These are phyloP conservation scores for Gossypium schwendimanii DNA, from an alignment of 441 rosid species.

Conservation along the genomic window DNA sequence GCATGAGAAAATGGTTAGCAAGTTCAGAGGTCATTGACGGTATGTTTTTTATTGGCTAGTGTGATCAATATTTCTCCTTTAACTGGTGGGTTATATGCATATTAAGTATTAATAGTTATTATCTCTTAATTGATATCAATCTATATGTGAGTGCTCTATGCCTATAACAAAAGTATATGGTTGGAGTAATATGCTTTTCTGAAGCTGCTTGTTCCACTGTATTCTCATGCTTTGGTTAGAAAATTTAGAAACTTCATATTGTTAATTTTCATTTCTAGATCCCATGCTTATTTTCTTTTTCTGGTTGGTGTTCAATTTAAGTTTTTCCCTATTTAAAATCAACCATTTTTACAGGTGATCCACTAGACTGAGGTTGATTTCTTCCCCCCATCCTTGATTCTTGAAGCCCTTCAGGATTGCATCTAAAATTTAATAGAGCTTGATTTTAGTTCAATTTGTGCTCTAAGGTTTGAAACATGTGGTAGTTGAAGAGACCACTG, in stretches of 20 bases:
- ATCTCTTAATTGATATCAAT: background rate
- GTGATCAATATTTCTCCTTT: background rate
- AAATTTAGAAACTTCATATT: background rate
- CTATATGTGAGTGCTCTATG: background rate
- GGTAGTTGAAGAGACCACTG: background rate
- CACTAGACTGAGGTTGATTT: background rate
- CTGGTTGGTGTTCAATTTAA: background rate
- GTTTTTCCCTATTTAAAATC: background rate
- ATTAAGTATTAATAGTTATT: background rate
- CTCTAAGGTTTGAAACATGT: background rate
- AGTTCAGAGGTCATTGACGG: slow-evolving; percentile 36
- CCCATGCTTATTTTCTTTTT: background rate
- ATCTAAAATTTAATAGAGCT: background rate
- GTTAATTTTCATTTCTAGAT: background rate
- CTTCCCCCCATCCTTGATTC: background rate
- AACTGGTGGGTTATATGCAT: background rate
- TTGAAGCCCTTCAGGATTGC: background rate
- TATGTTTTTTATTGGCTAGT: slow-evolving; percentile 12
- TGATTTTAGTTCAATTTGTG: background rate
- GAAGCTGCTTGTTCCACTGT: background rate
- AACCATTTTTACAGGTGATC: background rate
- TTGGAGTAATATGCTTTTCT: background rate
- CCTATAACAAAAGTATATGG: background rate
- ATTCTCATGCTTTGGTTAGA: background rate
- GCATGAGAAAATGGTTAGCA: slow-evolving; percentile 42